Evolutionary conservation across 2,329 filamentous ascomycete species (phyloP).

Genomic region (Orbilia brochopaga): DNA sequence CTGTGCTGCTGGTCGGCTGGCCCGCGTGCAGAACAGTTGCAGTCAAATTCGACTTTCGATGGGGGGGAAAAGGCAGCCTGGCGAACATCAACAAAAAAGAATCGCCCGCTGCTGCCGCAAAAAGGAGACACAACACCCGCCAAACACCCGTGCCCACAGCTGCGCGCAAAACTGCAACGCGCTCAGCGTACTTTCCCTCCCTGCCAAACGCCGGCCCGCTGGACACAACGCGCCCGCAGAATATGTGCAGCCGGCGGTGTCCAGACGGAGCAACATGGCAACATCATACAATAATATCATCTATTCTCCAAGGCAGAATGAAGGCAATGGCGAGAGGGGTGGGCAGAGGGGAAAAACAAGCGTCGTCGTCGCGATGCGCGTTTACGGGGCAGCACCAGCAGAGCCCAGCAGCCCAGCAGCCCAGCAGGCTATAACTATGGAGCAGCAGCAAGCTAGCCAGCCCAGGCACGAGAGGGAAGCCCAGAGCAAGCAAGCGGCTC

Average conservation of each 20-base stretch:
- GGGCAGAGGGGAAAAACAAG: background rate
- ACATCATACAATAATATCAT: background rate
- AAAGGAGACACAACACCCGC: slow-evolving; percentile 5
- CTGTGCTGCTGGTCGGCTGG: background rate
- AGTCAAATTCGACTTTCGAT: background rate
- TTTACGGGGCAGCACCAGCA: too few species aligned
- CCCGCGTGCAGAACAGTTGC: background rate
- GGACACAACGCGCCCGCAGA: background rate
- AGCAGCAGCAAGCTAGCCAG: too few species aligned
- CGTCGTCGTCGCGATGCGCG: too few species aligned
- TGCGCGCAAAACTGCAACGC: slow-evolving; percentile 24
- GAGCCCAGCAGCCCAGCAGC: too few species aligned
- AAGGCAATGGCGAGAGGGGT: background rate
- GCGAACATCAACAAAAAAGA: slow-evolving; percentile 27
- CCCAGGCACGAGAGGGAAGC: too few species aligned
- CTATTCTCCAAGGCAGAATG: background rate
- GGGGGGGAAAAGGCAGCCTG: background rate
- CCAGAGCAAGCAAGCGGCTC: background rate
- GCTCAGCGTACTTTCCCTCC: slow-evolving; percentile 31
- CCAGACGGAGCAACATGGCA: background rate
- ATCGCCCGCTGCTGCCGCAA: background rate
- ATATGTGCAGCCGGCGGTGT: background rate
- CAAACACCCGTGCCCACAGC: slow-evolving; percentile 1
- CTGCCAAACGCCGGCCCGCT: slow-evolving; percentile 9
- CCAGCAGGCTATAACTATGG: too few species aligned